Percentiles rank a stretch among this genome's conserved stretches.
Conservation (phyloP, 1,284 basidiomycete genomes). For the Ceratorhiza oryzae-sativae region DNA sequence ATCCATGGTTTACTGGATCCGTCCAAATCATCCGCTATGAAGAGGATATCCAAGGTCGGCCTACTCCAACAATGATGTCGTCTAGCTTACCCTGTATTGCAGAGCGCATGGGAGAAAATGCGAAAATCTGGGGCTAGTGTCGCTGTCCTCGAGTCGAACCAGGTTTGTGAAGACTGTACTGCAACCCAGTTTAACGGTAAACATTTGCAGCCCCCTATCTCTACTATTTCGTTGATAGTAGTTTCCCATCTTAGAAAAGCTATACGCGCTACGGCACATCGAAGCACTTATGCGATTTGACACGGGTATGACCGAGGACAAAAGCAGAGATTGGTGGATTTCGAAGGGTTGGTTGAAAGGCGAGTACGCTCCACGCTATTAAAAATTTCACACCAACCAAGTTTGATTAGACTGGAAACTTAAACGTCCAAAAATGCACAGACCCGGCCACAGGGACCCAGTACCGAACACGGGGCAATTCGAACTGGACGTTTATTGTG, state of each 20-base stretch:
- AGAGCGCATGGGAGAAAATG: slow-evolving; percentile 36
- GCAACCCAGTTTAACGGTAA: slow-evolving; percentile 24
- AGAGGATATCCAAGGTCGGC: slow-evolving; percentile 36
- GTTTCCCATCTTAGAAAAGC: slow-evolving; percentile 24
- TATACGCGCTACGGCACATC: slow-evolving; percentile 33
- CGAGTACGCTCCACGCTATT: background rate
- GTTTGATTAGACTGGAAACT: slow-evolving; percentile 37
- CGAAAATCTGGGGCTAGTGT: background rate
- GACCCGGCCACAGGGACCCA: slow-evolving; percentile 31
- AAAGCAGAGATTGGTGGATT: slow-evolving; percentile 38
- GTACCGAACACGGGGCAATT: slow-evolving; percentile 33
- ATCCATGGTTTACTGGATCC: slow-evolving; percentile 37
- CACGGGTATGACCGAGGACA: background rate
- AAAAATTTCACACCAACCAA: background rate
- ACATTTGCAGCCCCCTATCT: background rate
- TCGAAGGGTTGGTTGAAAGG: slow-evolving; percentile 42
- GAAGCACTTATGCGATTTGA: slow-evolving; percentile 27
- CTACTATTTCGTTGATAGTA: background rate
- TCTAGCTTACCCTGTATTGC: background rate
- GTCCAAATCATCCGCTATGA: slow-evolving; percentile 27
- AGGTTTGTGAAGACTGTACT: slow-evolving; percentile 34
- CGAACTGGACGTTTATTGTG: slow-evolving; percentile 37
- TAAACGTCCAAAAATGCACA: slow-evolving; percentile 38
- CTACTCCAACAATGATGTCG: background rate
- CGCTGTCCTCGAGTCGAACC: slow-evolving; percentile 22